Evolutionary conservation across 306 rosid genomes (phyloP).

Genomic region (Abrus precatorius): DNA sequence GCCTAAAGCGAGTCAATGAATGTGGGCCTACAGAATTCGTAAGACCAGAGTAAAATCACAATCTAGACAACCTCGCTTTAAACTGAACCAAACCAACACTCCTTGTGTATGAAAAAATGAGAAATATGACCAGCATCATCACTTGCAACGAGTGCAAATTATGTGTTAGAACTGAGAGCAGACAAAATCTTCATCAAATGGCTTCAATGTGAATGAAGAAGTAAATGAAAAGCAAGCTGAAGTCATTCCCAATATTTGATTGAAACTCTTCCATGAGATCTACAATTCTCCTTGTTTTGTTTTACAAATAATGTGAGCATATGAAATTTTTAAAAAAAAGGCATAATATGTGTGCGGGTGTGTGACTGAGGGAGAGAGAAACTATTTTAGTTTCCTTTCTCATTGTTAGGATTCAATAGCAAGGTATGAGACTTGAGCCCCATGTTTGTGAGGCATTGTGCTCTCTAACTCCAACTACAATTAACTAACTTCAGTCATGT

Average conservation of each 20-base stretch:
- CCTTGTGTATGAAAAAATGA: conserved; percentile 20
- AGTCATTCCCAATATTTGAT: conserved; percentile 15
- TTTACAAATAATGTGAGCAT: neutral
- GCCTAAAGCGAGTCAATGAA: neutral
- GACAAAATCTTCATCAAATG: conserved; percentile 19
- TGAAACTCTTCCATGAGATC: neutral
- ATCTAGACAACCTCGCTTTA: neutral
- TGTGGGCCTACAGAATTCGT: neutral
- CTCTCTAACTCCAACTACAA: no score
- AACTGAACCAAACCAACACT: conserved; percentile 1
- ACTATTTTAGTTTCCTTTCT: no score
- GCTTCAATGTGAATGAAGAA: neutral
- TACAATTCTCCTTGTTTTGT: neutral
- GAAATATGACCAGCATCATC: neutral
- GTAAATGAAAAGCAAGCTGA: conserved; percentile 15
- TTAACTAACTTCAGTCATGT: no score
- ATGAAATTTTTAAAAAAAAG: neutral
- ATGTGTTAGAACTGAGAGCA: neutral
- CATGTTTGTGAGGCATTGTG: no score
- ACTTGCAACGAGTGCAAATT: neutral
- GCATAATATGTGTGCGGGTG: neutral
- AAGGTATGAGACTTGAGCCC: no score
- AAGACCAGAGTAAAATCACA: neutral
- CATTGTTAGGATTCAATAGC: no score
- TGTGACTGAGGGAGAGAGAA: neutral